phyloP scores from a whole-genome alignment of 306 rosid genomes.

The Lablab purpureus region DNA sequence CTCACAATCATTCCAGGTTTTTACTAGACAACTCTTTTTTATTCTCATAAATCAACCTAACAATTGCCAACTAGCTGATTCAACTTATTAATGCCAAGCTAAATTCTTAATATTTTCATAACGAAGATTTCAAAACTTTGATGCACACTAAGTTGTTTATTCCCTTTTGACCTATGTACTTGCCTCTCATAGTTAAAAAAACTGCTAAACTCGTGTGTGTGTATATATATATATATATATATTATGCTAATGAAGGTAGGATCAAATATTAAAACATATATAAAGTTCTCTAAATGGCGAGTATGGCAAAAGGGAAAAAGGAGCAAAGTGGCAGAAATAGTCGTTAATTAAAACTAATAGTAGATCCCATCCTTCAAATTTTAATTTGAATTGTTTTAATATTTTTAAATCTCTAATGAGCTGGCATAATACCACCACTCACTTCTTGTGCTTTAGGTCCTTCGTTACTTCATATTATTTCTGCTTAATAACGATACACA shows the following conservation, averaged over 20 bases:
- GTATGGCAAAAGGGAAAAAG: not conserved
- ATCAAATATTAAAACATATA: too few relatives aligned
- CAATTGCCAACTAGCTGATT: not conserved
- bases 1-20: not conserved
- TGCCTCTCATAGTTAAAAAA: too few relatives aligned
- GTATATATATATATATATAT: too few relatives aligned
- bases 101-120: not conserved
- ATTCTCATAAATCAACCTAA: not conserved
- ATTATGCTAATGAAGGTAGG: too few relatives aligned
- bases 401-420: constrained; percentile 5
- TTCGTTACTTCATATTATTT: not conserved
- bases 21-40: not conserved
- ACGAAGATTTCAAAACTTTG: not conserved
- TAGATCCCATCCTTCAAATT: not conserved
- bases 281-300: not conserved
- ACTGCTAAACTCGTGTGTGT: too few relatives aligned
- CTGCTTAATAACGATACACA: not conserved
- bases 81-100: not conserved
- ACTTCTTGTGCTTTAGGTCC: constrained; percentile 1
- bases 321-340: not conserved
- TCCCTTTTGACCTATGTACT: too few relatives aligned
- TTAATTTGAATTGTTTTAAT: not conserved
- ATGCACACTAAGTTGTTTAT: not conserved
- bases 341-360: not conserved
- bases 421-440: not conserved